Percentiles rank a stretch among this genome's conserved stretches.
Evolutionary conservation across 306 rosid genomes (phyloP).

Genomic region (Begonia masoniana): DNA sequence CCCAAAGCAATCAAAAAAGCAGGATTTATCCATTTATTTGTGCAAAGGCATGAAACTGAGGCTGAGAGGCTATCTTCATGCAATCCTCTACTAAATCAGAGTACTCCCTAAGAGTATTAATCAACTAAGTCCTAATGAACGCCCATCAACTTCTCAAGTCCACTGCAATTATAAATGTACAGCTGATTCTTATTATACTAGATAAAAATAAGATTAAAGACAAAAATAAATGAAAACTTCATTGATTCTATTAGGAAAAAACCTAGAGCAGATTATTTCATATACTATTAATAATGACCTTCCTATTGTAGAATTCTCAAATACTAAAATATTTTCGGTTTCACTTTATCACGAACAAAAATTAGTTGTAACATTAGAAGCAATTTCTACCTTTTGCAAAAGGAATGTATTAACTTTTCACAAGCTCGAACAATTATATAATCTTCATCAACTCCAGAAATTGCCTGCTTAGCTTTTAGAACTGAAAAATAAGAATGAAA

Average conservation of each 20-base stretch:
- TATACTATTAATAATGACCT: neutral
- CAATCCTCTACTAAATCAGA: neutral
- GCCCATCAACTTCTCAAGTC: conserved; percentile 33
- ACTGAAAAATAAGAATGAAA: conserved; percentile 11
- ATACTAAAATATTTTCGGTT: neutral
- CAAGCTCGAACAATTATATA: conserved; percentile 23
- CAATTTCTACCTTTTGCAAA: conserved; percentile 48
- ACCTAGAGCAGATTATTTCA: neutral
- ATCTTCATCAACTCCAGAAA: conserved; percentile 12
- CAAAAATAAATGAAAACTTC: neutral
- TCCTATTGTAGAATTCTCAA: neutral
- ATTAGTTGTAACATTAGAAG: neutral
- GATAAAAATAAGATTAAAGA: neutral
- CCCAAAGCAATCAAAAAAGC: too few species aligned
- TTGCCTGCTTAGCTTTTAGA: conserved; percentile 16
- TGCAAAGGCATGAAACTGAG: neutral
- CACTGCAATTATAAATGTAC: conserved; percentile 29
- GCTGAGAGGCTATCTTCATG: neutral
- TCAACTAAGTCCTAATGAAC: conserved; percentile 22
- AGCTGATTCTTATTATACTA: neutral
- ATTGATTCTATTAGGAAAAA: neutral
- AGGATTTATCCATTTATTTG: too few species aligned
- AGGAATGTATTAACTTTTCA: conserved; percentile 37
- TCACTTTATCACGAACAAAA: neutral
- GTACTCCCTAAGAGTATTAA: neutral